Conservation (phyloP, 129 eudicot genomes). For the Artemisia tridentata region DNA sequence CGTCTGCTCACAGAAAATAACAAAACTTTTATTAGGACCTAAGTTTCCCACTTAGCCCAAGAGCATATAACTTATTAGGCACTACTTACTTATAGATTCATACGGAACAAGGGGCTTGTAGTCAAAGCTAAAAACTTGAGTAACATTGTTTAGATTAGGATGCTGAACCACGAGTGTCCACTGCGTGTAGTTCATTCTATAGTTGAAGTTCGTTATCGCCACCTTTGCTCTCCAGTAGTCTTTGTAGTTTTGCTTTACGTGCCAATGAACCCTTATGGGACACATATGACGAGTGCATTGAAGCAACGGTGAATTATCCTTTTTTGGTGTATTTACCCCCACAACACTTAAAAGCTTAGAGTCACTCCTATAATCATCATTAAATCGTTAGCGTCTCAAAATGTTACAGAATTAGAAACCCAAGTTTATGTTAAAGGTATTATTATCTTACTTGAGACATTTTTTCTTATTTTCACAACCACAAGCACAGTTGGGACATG, state of each 20-base stretch:
- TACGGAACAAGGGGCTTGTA: constrained; percentile 86
- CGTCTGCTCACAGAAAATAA: constrained; percentile 46
- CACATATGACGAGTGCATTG: constrained; percentile 89
- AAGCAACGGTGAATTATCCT: constrained; percentile 58
- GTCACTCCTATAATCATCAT: constrained; percentile 47
- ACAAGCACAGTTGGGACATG: constrained; percentile 64
- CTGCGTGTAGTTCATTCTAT: constrained; percentile 66
- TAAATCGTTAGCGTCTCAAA: constrained; percentile 1
- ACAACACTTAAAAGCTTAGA: constrained; percentile 53
- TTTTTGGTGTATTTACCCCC: constrained; percentile 61
- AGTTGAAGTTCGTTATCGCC: constrained; percentile 67
- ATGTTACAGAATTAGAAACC: neutral
- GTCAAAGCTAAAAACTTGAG: constrained; percentile 87
- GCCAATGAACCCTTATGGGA: constrained; percentile 80
- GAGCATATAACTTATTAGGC: neutral
- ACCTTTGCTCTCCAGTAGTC: constrained; percentile 79
- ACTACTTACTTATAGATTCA: constrained; percentile 60
- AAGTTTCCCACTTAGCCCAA: neutral
- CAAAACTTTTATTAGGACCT: neutral
- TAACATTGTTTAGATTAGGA: constrained; percentile 79
- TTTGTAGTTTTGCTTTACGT: constrained; percentile 69
- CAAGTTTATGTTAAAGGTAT: neutral
- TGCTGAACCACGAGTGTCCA: constrained; percentile 92
- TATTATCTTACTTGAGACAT: constrained; percentile 52
- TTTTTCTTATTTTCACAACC: constrained; percentile 54